A percentile compares a stretch with the other conserved stretches of the same genome.
Evolutionary conservation across 441 rosid species (phyloP).

Genomic region (Bocquillonia castaneifolia): DNA sequence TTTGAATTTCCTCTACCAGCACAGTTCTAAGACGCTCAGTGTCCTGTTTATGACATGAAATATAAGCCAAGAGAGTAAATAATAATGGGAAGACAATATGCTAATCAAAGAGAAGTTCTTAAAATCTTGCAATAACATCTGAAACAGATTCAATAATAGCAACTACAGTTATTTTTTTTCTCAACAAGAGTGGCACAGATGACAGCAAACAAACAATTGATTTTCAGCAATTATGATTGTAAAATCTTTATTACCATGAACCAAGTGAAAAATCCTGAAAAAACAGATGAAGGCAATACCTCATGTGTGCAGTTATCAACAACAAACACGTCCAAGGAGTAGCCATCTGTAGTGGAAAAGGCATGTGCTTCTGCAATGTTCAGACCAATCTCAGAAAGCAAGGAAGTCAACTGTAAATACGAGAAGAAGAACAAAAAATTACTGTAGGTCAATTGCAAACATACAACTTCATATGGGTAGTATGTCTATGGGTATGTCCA

Average conservation of each 20-base stretch:
- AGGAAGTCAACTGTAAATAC: slow-evolving; percentile 55
- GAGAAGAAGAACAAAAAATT: slow-evolving; percentile 2
- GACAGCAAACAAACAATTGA: neutral
- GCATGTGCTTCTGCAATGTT: slow-evolving; percentile 84
- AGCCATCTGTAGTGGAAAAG: slow-evolving; percentile 66
- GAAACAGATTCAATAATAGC: neutral
- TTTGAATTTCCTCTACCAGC: slow-evolving; percentile 44
- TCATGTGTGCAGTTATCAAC: slow-evolving; percentile 51
- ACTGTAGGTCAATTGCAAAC: slow-evolving; percentile 13
- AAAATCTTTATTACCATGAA: neutral
- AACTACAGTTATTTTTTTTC: neutral
- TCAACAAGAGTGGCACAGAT: neutral
- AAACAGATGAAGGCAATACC: slow-evolving; percentile 30
- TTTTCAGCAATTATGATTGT: neutral
- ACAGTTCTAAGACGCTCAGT: slow-evolving; percentile 41
- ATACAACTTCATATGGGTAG: slow-evolving; percentile 1
- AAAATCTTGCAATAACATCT: neutral
- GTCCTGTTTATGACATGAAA: slow-evolving; percentile 36
- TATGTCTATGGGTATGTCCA: too few species aligned
- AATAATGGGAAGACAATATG: neutral
- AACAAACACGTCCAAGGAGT: slow-evolving; percentile 66
- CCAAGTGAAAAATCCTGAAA: too few species aligned
- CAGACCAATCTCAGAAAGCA: slow-evolving; percentile 59
- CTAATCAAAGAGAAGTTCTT: neutral
- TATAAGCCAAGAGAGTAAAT: neutral